A percentile compares a stretch with the other conserved stretches of the same genome.
These are phyloP conservation scores for Thamnidium elegans DNA, from an alignment of 192 early-diverging fungal species.

Conservation along the genomic window DNA sequence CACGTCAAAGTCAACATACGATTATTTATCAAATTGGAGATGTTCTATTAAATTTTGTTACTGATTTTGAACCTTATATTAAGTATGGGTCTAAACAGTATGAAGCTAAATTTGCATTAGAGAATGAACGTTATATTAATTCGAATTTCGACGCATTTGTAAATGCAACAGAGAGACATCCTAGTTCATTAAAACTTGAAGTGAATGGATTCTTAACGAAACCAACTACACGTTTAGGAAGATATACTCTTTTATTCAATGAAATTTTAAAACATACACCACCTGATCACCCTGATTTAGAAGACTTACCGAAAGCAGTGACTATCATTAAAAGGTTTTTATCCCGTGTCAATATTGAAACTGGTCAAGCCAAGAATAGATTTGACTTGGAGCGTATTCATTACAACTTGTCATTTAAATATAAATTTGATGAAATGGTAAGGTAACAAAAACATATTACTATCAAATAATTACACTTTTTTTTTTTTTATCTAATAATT, in stretches of 20 bases:
- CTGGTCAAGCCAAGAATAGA: constrained; percentile 84
- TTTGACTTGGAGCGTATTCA: constrained; percentile 77
- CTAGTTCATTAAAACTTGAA: constrained; percentile 77
- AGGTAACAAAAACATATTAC: constrained; percentile 12
- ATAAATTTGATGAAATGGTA: constrained; percentile 29
- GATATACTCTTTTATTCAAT: constrained; percentile 81
- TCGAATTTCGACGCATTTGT: constrained; percentile 69
- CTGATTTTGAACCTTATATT: constrained; percentile 71
- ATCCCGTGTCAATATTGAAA: constrained; percentile 78
- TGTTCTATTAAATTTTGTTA: constrained; percentile 57
- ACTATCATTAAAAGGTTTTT: constrained; percentile 73
- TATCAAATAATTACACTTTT: background rate
- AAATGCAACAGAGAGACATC: constrained; percentile 62
- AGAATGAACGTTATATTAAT: constrained; percentile 72
- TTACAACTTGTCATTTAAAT: constrained; percentile 62
- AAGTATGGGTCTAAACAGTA: constrained; percentile 85
- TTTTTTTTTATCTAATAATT: constrained; percentile 24
- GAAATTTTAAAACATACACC: constrained; percentile 81
- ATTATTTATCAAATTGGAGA: constrained; percentile 75
- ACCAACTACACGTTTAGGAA: constrained; percentile 83
- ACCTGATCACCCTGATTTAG: constrained; percentile 72
- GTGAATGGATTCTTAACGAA: constrained; percentile 85
- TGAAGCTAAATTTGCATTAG: constrained; percentile 79
- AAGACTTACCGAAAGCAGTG: constrained; percentile 67
- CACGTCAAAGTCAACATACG: constrained; percentile 55